Percentiles rank a stretch among this genome's conserved stretches.
Evolutionary conservation across 495 filamentous ascomycete genomes (phyloP).

Genomic region (Cryomyces minteri): DNA sequence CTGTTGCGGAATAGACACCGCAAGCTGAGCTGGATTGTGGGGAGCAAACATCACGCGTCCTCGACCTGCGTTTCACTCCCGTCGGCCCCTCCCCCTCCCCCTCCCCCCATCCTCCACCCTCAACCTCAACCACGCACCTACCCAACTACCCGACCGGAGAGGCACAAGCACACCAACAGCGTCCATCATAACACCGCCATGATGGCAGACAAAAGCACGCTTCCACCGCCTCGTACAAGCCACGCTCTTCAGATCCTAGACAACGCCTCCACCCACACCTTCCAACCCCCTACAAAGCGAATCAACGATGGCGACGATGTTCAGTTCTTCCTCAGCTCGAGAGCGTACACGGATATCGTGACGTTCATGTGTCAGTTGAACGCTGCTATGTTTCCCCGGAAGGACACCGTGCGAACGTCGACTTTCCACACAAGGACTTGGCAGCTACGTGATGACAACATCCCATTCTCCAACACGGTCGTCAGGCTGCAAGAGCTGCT

Average conservation of each 20-base stretch:
- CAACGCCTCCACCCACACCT: constrained; percentile 19
- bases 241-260: constrained; percentile 9
- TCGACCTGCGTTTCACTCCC: not conserved
- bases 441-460: constrained; percentile 28
- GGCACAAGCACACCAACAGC: not conserved
- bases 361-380: constrained; percentile 81
- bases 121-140: not conserved
- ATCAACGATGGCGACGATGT: constrained; percentile 77
- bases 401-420: constrained; percentile 11
- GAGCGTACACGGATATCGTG: constrained; percentile 71
- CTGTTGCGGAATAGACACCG: too few species aligned
- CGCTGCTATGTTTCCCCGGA: constrained; percentile 60
- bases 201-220: not conserved
- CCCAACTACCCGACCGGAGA: not conserved
- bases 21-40: too few species aligned
- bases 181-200: not conserved
- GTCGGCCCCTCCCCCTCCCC: not conserved
- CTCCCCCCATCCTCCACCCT: not conserved
- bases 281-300: constrained; percentile 42
- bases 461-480: constrained; percentile 41
- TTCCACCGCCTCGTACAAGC: constrained; percentile 2
- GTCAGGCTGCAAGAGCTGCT: constrained; percentile 43
- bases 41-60: too few species aligned
- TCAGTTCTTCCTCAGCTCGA: constrained; percentile 50
- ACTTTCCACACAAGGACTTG: constrained; percentile 19